phyloP scores from a whole-genome alignment of 352 stramenopile genomes.

The Chrysophaeum taylorii region DNA sequence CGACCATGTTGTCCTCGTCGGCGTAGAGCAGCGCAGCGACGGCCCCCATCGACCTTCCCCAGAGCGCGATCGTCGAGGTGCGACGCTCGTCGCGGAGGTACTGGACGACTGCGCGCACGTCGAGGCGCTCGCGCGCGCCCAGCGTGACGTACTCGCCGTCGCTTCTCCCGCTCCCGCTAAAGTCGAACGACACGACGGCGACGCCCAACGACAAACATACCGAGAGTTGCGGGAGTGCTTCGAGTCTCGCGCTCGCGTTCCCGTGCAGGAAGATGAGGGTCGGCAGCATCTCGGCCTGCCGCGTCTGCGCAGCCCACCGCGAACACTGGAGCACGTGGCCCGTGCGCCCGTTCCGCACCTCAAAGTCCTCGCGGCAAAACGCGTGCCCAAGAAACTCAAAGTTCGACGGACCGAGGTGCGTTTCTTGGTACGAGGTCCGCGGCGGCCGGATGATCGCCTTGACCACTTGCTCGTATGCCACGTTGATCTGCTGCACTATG shows the following conservation, averaged over 20 bases:
- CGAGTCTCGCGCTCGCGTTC: conserved; percentile 86
- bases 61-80: conserved; percentile 84
- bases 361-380: conserved; percentile 3
- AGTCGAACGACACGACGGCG: conserved; percentile 93
- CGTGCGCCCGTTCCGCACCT: not conserved
- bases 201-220: conserved; percentile 66
- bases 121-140: conserved; percentile 86
- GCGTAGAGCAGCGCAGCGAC: conserved; percentile 92
- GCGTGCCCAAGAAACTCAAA: not conserved
- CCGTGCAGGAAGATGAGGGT: conserved; percentile 94
- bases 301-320: conserved; percentile 42
- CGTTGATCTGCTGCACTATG: not conserved
- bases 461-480: conserved; percentile 12
- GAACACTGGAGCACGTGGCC: conserved; percentile 50
- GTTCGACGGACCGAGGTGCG: not conserved
- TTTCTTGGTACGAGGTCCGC: not conserved
- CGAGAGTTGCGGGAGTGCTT: conserved; percentile 76
- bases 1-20: conserved; percentile 88
- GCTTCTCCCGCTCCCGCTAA: conserved; percentile 81
- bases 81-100: conserved; percentile 67
- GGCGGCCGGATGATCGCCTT: not conserved
- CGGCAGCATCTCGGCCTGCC: conserved; percentile 39
- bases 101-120: conserved; percentile 75
- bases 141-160: conserved; percentile 94
- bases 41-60: conserved; percentile 94